phyloP scores from a whole-genome alignment of 805 yeast species.

The Jamesozyma gamospora region DNA sequence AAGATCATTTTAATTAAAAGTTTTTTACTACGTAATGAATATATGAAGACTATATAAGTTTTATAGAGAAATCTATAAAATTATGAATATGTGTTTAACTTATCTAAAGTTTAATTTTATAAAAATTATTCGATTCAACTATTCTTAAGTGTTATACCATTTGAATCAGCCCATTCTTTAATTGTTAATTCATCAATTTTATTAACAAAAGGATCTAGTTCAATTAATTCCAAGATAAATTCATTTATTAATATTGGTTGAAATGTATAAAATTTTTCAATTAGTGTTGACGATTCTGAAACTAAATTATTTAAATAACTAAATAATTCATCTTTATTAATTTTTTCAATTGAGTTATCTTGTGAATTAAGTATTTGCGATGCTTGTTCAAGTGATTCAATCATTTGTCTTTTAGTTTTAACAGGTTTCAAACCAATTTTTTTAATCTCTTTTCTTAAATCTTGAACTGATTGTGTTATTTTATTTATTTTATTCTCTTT shows the following conservation, averaged over 20 bases:
- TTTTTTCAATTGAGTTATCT: slow-evolving; percentile 8
- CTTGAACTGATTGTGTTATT: slow-evolving; percentile 18
- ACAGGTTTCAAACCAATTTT: slow-evolving; percentile 24
- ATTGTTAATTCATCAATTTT: slow-evolving; percentile 22
- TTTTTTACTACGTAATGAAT: too few relatives aligned
- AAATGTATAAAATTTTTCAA: slow-evolving; percentile 24
- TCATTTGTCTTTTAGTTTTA: slow-evolving; percentile 21
- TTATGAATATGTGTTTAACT: too few relatives aligned
- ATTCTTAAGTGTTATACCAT: slow-evolving; percentile 20
- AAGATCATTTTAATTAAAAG: too few relatives aligned
- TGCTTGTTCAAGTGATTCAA: slow-evolving; percentile 22
- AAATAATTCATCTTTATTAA: slow-evolving; percentile 11
- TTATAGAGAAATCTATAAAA: too few relatives aligned
- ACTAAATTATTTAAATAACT: slow-evolving; percentile 16
- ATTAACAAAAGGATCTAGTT: slow-evolving; percentile 21
- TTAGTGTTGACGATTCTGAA: slow-evolving; percentile 11
- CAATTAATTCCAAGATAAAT: slow-evolving; percentile 12
- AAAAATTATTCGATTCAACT: background rate
- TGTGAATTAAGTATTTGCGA: slow-evolving; percentile 13
- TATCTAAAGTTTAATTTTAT: too few relatives aligned
- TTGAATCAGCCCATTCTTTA: slow-evolving; percentile 26
- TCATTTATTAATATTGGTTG: slow-evolving; percentile 20
- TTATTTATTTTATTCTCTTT: background rate
- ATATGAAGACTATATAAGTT: too few relatives aligned
- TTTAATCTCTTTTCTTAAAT: slow-evolving; percentile 17